Base-by-base conservation (phyloP, 352 stramenopile genomes). In the Globisporangium radiosum region DNA sequence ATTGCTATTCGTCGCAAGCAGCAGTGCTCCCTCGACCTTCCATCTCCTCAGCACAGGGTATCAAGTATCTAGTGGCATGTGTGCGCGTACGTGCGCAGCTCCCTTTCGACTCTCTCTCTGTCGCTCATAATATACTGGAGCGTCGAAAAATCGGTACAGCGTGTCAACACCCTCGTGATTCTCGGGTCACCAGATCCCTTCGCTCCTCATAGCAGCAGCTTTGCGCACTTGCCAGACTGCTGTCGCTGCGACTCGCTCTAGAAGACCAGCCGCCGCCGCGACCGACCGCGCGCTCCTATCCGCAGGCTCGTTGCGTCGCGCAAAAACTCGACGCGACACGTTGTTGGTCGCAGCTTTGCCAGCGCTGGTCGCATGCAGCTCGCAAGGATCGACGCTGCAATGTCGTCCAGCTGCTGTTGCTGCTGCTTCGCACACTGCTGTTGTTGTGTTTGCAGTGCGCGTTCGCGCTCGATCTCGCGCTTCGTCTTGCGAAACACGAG, bases 401-500 rank as follows among this genome's bases (percentile, higher is more conserved):
- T 55, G 39, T 72, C 39, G 14, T 63, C 25, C 6, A 66, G 45
- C 5, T 65, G 61, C 13, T 63, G 57, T 17, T 76, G 60, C 43
- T 54, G 50, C 9, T 8, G 19, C 15, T n/a, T 14, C 10, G 66
- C 60, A 36, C 9, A 61, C 25, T 69, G 48, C 40, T 51, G 55
- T 33, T 33, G 25, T 33, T 33, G 25, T 54, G 77, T 57, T 44
- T 72, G 42, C 4, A 44, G 57, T 8, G 43, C 64, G 55, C 60
- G 60, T n/a, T 85, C 73, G 40, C 71, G 63, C 40, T 85, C 71
- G 7, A 82, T 59, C 56, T 85, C 75, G 1, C 71, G 67, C 60
- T 82, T 85, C 15, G 75, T 85, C 59, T 82, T 85, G 17, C 75
- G 65, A 42, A 82, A 85, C 40, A 78, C 64, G 0, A 85, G 54